phyloP scores from a whole-genome alignment of 768 basidiomycete genomes.

The Nidularia pulvinata region DNA sequence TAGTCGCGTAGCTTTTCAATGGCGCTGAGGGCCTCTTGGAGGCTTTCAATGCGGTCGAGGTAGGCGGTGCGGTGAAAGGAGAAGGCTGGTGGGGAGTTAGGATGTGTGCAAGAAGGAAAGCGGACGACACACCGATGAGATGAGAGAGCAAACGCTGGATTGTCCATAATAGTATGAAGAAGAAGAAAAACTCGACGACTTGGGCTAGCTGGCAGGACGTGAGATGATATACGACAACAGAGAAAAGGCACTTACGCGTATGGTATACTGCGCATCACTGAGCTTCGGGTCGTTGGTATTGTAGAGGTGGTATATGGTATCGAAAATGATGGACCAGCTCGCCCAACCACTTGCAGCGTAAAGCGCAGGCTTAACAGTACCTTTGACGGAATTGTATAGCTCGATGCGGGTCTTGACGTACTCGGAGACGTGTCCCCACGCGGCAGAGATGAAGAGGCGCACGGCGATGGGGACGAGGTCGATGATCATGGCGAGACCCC shows the following conservation, averaged over 20 bases:
- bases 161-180: constrained; percentile 64
- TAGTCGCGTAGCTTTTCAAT: constrained; percentile 71
- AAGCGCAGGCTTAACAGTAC: constrained; percentile 67
- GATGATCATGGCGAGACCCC: constrained; percentile 74
- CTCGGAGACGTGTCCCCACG: constrained; percentile 82
- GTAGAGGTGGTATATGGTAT: constrained; percentile 60
- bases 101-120: neutral
- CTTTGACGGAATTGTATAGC: constrained; percentile 69
- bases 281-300: constrained; percentile 26
- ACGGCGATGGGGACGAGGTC: constrained; percentile 63
- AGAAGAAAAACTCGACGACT: constrained; percentile 75
- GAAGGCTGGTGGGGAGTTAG: constrained; percentile 42
- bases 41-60: constrained; percentile 64
- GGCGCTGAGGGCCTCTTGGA: constrained; percentile 50
- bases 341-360: constrained; percentile 73
- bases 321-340: constrained; percentile 78
- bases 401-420: constrained; percentile 64
- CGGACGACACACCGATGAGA: constrained; percentile 37
- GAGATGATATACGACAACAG: neutral
- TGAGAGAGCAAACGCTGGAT: constrained; percentile 71
- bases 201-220: constrained; percentile 43
- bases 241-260: constrained; percentile 33
- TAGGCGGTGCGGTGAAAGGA: constrained; percentile 80
- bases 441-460: constrained; percentile 49
- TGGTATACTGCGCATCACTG: constrained; percentile 64